Conservation (phyloP, 139 green algal genomes). For the Chlamydomonas sp. region DNA sequence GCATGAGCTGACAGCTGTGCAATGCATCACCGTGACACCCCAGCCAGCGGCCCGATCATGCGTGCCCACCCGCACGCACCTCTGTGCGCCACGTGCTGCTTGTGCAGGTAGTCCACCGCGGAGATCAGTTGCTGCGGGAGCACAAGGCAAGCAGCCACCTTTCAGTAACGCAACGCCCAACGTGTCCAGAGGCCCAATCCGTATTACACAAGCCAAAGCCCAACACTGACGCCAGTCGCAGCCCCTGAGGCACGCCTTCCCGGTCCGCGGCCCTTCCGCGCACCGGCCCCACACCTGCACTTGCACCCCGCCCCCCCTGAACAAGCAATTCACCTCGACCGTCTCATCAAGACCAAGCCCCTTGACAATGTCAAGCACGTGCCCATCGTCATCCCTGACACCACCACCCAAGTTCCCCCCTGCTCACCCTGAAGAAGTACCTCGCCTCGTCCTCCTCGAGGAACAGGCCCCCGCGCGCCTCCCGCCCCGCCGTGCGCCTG, state of each 20-base stretch:
- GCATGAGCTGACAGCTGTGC: too few relatives aligned
- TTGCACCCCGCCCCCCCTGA: too few relatives aligned
- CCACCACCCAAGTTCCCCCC: background rate
- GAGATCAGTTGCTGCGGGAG: conserved; percentile 60
- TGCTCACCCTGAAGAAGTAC: conserved; percentile 84
- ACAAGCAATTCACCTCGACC: too few relatives aligned
- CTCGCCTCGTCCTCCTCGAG: conserved; percentile 79
- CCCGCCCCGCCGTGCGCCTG: conserved; percentile 35
- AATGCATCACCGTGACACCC: too few relatives aligned
- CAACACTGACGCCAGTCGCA: background rate
- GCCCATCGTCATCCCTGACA: too few relatives aligned
- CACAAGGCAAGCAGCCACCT: background rate
- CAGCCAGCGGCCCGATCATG: too few relatives aligned
- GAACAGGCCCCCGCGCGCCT: conserved; percentile 52
- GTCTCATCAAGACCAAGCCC: too few relatives aligned
- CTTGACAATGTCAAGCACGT: too few relatives aligned
- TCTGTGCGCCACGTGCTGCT: conserved; percentile 83
- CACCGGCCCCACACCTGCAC: too few relatives aligned
- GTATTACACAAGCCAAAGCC: background rate
- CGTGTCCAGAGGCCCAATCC: background rate
- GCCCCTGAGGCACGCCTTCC: too few relatives aligned
- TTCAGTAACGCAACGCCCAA: background rate
- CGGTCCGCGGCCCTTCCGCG: too few relatives aligned
- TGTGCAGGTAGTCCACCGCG: conserved; percentile 90
- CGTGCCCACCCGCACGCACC: conserved; percentile 3